Evolutionary conservation across 768 basidiomycete genomes (phyloP).

Genomic region (Phanerochaete carnosa): DNA sequence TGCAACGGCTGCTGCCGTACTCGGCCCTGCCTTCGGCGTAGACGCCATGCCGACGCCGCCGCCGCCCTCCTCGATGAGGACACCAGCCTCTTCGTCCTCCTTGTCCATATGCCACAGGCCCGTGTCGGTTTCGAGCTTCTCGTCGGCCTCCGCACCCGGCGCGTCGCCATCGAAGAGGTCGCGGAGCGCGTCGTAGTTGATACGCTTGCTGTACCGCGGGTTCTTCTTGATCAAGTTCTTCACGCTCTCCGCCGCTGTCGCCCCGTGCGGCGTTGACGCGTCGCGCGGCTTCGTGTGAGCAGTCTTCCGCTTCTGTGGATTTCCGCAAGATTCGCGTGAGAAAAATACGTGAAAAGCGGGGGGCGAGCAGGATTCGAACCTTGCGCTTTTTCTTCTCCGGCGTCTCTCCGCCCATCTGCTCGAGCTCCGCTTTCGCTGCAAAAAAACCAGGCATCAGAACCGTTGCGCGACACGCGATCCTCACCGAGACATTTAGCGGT

Average conservation of each 20-base stretch:
- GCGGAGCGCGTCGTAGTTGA: constrained; percentile 90
- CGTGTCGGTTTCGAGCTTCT: constrained; percentile 44
- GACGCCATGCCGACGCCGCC: constrained; percentile 25
- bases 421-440: constrained; percentile 66
- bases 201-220: constrained; percentile 84
- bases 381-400: constrained; percentile 62
- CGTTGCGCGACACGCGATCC: not conserved
- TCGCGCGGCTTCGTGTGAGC: constrained; percentile 59
- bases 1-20: constrained; percentile 23
- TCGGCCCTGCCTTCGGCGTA: constrained; percentile 12
- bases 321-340: constrained; percentile 9
- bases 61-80: constrained; percentile 39
- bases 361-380: constrained; percentile 57
- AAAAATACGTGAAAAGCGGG: constrained; percentile 5
- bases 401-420: constrained; percentile 29
- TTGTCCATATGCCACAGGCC: constrained; percentile 51
- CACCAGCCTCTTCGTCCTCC: constrained; percentile 33
- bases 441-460: constrained; percentile 12
- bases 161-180: constrained; percentile 52
- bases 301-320: constrained; percentile 63
- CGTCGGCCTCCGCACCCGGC: constrained; percentile 20
- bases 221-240: constrained; percentile 80
- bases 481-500: not conserved
- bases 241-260: constrained; percentile 74
- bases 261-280: constrained; percentile 63